Evolutionary conservation across 176 grass and related monocot genomes (phyloP).

Genomic region (Elaeis guineensis): DNA sequence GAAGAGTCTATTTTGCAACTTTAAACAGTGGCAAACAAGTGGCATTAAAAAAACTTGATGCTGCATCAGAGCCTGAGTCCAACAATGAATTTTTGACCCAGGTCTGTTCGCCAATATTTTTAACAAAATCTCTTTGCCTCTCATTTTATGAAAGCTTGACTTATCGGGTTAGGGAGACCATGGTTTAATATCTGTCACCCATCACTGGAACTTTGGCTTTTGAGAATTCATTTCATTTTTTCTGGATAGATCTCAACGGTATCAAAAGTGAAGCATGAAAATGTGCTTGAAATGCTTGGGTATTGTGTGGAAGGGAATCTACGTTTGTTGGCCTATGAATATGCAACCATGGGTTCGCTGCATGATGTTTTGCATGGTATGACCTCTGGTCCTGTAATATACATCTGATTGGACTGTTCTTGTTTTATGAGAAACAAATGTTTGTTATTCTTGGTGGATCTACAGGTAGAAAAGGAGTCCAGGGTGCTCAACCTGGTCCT

Average conservation of each 20-base stretch:
- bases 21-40: conserved; percentile 60
- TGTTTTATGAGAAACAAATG: not conserved
- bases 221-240: conserved; percentile 6
- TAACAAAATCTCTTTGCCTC: no score
- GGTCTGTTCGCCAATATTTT: conserved; percentile 27
- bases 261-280: conserved; percentile 73
- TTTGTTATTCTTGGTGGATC: not conserved
- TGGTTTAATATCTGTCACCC: no score
- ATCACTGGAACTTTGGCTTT: not conserved
- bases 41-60: conserved; percentile 79
- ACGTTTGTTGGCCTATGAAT: conserved; percentile 72
- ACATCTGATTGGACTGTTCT: no score
- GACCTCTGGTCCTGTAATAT: not conserved
- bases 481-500: conserved; percentile 80
- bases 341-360: conserved; percentile 82
- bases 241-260: conserved; percentile 55
- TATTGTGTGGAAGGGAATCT: conserved; percentile 79
- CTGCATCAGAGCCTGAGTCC: conserved; percentile 47
- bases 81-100: conserved; percentile 62
- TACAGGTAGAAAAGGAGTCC: conserved; percentile 82
- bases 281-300: conserved; percentile 72
- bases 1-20: conserved; percentile 67
- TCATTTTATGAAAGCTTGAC: no score
- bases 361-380: conserved; percentile 91
- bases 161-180: no score